phyloP scores from a whole-genome alignment of 306 rosid species.

The Vachellia collinsii region DNA sequence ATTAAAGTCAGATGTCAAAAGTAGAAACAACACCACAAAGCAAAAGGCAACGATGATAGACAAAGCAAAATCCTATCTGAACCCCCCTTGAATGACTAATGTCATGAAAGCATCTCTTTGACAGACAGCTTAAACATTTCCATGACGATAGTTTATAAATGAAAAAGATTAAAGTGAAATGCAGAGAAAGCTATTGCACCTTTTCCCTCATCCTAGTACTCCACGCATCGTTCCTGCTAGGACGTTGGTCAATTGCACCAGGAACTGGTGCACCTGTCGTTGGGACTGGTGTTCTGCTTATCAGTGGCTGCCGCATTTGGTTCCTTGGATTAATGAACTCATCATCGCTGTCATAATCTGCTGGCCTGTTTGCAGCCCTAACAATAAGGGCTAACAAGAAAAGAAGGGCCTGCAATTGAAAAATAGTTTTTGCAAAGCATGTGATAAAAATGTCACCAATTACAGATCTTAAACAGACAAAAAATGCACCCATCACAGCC shows the following conservation, averaged over 20 bases:
- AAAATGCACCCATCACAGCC: background rate
- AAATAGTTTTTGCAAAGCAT: background rate
- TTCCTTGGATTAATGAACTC: slow-evolving; percentile 77
- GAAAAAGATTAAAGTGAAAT: background rate
- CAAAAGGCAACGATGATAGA: slow-evolving; percentile 12
- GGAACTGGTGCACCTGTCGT: slow-evolving; percentile 83
- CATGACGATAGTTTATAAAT: background rate
- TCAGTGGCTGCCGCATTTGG: slow-evolving; percentile 81
- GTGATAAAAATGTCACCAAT: background rate
- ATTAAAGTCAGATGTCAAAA: slow-evolving; percentile 15
- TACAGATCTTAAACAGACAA: background rate
- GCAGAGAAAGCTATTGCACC: slow-evolving; percentile 51
- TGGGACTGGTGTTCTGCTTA: slow-evolving; percentile 70
- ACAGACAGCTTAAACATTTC: background rate
- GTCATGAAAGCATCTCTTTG: background rate
- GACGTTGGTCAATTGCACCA: slow-evolving; percentile 71
- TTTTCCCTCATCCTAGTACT: slow-evolving; percentile 98
- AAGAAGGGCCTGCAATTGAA: slow-evolving; percentile 77
- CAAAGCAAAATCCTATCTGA: background rate
- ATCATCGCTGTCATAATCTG: slow-evolving; percentile 91
- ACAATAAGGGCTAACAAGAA: slow-evolving; percentile 86
- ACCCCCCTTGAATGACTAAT: background rate
- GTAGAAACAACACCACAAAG: slow-evolving; percentile 21
- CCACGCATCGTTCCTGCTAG: slow-evolving; percentile 96
- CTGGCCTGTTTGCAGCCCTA: slow-evolving; percentile 79